These are phyloP conservation scores for Geotrichum klebahnii DNA, from an alignment of 1,139 yeast species.

Conservation along the genomic window DNA sequence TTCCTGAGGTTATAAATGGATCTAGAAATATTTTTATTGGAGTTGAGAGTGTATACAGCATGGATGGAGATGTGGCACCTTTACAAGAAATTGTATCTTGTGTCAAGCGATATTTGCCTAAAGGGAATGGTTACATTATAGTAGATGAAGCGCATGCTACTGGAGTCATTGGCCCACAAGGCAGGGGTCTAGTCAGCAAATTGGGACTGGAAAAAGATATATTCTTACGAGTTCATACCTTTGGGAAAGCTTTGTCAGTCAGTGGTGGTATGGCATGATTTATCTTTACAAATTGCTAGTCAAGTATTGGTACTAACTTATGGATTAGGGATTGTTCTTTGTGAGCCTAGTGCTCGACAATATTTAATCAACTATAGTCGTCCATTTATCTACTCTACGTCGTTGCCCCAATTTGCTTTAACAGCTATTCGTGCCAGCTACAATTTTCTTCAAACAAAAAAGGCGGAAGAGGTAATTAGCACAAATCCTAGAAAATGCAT, in stretches of 20 bases:
- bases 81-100: constrained; percentile 24
- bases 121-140: constrained; percentile 26
- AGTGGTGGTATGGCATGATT: constrained; percentile 26
- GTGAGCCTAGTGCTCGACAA: constrained; percentile 24
- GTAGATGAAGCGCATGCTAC: constrained; percentile 36
- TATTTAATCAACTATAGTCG: constrained; percentile 33
- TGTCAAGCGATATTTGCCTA: constrained; percentile 21
- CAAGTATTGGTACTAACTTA: neutral
- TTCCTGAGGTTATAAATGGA: constrained; percentile 2
- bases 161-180: constrained; percentile 30
- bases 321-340: constrained; percentile 26
- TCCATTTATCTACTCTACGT: constrained; percentile 33
- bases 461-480: constrained; percentile 4
- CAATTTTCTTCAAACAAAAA: constrained; percentile 16
- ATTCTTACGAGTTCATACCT: constrained; percentile 31
- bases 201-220: constrained; percentile 26
- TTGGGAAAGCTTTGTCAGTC: constrained; percentile 33
- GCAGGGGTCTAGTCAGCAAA: constrained; percentile 29
- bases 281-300: neutral
- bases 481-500: no score
- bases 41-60: constrained; percentile 33
- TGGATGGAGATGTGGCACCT: constrained; percentile 35
- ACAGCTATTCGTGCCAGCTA: constrained; percentile 28
- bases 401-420: constrained; percentile 25
- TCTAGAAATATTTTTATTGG: constrained; percentile 29